Evolutionary conservation across 1,139 yeast genomes (phyloP).

Genomic region (Kurtzmaniella quercitrusa): DNA sequence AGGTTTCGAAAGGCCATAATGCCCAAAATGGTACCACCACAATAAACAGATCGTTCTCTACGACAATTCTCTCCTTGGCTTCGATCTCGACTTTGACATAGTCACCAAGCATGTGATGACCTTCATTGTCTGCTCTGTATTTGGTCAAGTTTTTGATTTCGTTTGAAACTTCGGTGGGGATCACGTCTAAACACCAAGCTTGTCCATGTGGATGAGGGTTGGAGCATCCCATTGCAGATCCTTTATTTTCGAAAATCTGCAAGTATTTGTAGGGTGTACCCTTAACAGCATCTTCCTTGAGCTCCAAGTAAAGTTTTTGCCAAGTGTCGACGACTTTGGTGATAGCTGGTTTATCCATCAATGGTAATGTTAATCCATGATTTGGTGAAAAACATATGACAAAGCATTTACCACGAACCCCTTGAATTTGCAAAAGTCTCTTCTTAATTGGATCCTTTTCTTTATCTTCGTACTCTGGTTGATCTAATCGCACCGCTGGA

Average conservation of each 20-base stretch:
- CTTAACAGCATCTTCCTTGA: slow-evolving; percentile 33
- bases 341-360: slow-evolving; percentile 48
- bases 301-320: slow-evolving; percentile 48
- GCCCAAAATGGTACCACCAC: slow-evolving; percentile 86
- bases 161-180: slow-evolving; percentile 66
- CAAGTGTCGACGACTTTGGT: slow-evolving; percentile 53
- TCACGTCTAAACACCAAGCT: slow-evolving; percentile 68
- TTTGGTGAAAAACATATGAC: slow-evolving; percentile 76
- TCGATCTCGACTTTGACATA: slow-evolving; percentile 57
- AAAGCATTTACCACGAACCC: slow-evolving; percentile 65
- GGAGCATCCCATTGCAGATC: slow-evolving; percentile 79
- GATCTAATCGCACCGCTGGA: slow-evolving; percentile 62
- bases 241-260: slow-evolving; percentile 77
- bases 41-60: slow-evolving; percentile 58
- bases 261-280: slow-evolving; percentile 53
- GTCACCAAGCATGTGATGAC: slow-evolving; percentile 54
- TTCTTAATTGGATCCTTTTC: slow-evolving; percentile 25
- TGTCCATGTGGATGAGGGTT: slow-evolving; percentile 82
- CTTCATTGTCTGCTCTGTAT: slow-evolving; percentile 41
- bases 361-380: slow-evolving; percentile 64
- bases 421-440: slow-evolving; percentile 50
- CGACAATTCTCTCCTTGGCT: slow-evolving; percentile 51
- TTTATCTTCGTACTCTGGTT: slow-evolving; percentile 38
- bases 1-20: slow-evolving; percentile 75
- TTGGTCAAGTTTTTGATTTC: slow-evolving; percentile 51